Evolutionary conservation across 805 yeast genomes (phyloP), one percentile per base, ranked within the genome.

Genomic region (Scheffersomyces coipomensis): DNA sequence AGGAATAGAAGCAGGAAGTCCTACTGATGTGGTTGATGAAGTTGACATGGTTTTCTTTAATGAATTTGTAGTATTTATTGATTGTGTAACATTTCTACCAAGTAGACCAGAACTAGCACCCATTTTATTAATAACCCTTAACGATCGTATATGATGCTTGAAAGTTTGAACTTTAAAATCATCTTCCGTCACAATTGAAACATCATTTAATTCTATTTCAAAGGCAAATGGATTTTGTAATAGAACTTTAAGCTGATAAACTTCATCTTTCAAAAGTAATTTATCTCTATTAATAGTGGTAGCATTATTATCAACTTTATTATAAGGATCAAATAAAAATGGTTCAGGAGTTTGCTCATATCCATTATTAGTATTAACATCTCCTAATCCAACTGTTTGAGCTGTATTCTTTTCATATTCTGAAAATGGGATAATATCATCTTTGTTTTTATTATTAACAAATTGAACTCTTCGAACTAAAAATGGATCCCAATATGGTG

Each of bases 181-280:
- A 5, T 57, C 58, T 10, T 56, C 63, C 3, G 66, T 51, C 1
- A 58, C 60, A 2, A 83, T 60, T 27, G 62, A 51, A 3, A 84
- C 53, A 22, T 73, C 73, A 15, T 68, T 66, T 4, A 90, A 62
- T 27, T 78, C 81, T 11, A 90, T 64, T 30, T 83, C 88, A 58
- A 87, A 88, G 5, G 77, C 76, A 62, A 79, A 88, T 7, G 96
- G 96, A 55, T 91, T 91, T 53, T 85, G 89, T 7, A 90, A 52
- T 3, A 68, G 63, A 2, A 87, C 63, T 5, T 66, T 55, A 13
- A 85, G 65, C 40, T 79, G 84, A 10, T 78, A 75, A 4, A 75
- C 66, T 38, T 88, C 96, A 36, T 63, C 62, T 23, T 55, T 56
- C 17, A 70, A 60, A 9, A 67, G 43, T 3, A 68, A 43, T 21